Percentiles rank a stretch among this genome's conserved stretches.
Evolutionary conservation across 345 rosid species (phyloP).

Genomic region (Eucalyptus fibrosa): DNA sequence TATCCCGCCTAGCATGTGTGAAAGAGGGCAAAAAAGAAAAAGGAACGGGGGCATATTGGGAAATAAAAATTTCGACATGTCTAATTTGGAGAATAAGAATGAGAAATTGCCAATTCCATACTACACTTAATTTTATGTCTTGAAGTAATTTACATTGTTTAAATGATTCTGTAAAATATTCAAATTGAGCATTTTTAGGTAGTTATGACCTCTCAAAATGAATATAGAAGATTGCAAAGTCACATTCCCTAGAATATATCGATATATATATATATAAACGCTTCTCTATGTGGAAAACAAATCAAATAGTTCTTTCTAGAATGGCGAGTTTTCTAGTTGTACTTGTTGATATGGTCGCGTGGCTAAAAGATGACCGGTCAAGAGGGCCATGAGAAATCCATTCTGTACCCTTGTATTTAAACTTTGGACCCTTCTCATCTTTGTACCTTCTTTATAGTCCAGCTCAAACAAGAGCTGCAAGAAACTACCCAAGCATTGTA

Average conservation of each 20-base stretch:
- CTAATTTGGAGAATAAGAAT: not conserved
- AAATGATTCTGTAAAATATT: not conserved
- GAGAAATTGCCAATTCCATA: not conserved
- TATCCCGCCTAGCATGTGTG: not conserved
- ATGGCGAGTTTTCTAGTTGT: not conserved
- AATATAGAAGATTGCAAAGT: not conserved
- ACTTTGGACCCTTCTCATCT: not conserved
- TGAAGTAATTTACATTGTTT: too few relatives aligned
- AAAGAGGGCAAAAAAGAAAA: not conserved
- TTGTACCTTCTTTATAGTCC: not conserved
- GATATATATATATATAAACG: accelerated
- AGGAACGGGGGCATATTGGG: not conserved
- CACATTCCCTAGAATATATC: not conserved
- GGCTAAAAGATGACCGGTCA: not conserved
- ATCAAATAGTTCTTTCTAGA: not conserved
- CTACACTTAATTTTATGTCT: too few relatives aligned
- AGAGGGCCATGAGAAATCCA: not conserved
- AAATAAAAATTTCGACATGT: not conserved
- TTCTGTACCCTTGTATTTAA: not conserved
- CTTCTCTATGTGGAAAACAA: not conserved
- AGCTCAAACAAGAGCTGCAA: not conserved
- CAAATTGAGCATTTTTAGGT: not conserved
- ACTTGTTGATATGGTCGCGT: not conserved
- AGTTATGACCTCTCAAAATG: not conserved
- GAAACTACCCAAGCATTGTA: not conserved